Evolutionary conservation across 768 basidiomycete species (phyloP), one percentile per base, ranked within the genome.

Genomic region (Pleurotus djamor): DNA sequence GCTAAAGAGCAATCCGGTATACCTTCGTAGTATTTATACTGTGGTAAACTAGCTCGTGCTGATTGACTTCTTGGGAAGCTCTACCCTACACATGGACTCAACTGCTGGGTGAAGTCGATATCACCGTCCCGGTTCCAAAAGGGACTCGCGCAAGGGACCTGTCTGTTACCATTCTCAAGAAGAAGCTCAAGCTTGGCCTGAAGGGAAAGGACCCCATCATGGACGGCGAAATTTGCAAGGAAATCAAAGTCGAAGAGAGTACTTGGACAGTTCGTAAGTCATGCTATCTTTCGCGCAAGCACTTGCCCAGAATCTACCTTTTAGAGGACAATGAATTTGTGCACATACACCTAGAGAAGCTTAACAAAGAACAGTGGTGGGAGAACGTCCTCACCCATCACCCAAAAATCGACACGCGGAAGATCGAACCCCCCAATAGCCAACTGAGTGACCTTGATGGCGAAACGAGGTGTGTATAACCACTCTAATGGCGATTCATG

Each of bases 361-460:
- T 92, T 55, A 92, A 95, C 72, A 77, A 91, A 62, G 85, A 91
- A 71, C 85, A 91, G 60, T 98, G 97, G 97, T 99, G 97, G 97
- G 92, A 94, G 71, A 95, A 98, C 71, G 89, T 98, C 63, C 77
- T 98, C 52, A 90, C 89, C 1, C 92, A 96, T 67, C 94, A 97
- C 68, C 94, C 97, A 12, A 98, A 95, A 79, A 89, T 98, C 79
- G 92, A 98, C 68, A 97, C 95, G 8, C 90, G 82, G 57, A 98
- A 97, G 77, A 98, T 99, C 64, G 88, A 90, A 66, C 97, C 97
- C 2, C 86, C 89, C 67, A 96, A 98, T 71, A 95, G 95, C 70
- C 96, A 97, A 70, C 80, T 99, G 56, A 91, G 94, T 69, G 97
- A 99, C 68, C 82, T 99, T 17, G 97, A 99, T 67, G 91, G 89